Percentiles rank a stretch among this genome's conserved stretches.
phyloP scores from a whole-genome alignment of 768 basidiomycete genomes.

The Boletus insuetus region DNA sequence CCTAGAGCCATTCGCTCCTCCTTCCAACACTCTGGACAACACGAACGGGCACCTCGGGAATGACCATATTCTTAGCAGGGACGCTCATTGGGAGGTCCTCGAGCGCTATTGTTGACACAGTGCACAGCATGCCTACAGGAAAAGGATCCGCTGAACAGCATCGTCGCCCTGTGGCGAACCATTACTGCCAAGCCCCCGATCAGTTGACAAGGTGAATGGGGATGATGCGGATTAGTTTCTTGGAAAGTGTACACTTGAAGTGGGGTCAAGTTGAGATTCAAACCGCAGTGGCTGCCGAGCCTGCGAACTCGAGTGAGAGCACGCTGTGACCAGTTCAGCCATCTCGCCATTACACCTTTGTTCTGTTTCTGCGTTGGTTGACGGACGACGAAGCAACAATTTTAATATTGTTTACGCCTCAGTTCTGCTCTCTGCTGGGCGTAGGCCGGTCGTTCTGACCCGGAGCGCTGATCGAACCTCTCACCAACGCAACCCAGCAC shows the following conservation, averaged over 20 bases:
- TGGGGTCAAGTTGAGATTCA: slow-evolving; percentile 37
- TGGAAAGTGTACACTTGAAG: not conserved
- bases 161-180: too few species aligned
- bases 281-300: slow-evolving; percentile 35
- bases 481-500: slow-evolving; percentile 32
- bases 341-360: slow-evolving; percentile 6
- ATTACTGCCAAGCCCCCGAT: too few species aligned
- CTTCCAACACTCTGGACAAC: too few species aligned
- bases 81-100: too few species aligned
- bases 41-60: too few species aligned
- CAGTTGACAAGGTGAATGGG: not conserved
- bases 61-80: too few species aligned
- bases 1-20: not conserved
- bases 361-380: slow-evolving; percentile 35
- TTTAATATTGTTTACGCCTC: slow-evolving; percentile 28
- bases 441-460: slow-evolving; percentile 33
- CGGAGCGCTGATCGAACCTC: slow-evolving; percentile 35
- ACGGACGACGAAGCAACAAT: slow-evolving; percentile 32
- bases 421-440: slow-evolving; percentile 25
- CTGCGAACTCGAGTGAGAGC: slow-evolving; percentile 23
- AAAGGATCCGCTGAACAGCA: too few species aligned
- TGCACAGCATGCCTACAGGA: too few species aligned
- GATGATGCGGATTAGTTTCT: not conserved
- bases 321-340: slow-evolving; percentile 15
- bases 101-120: too few species aligned